These are phyloP conservation scores for Xeromyces bisporus DNA, from an alignment of 495 filamentous ascomycete genomes.

Conservation along the genomic window DNA sequence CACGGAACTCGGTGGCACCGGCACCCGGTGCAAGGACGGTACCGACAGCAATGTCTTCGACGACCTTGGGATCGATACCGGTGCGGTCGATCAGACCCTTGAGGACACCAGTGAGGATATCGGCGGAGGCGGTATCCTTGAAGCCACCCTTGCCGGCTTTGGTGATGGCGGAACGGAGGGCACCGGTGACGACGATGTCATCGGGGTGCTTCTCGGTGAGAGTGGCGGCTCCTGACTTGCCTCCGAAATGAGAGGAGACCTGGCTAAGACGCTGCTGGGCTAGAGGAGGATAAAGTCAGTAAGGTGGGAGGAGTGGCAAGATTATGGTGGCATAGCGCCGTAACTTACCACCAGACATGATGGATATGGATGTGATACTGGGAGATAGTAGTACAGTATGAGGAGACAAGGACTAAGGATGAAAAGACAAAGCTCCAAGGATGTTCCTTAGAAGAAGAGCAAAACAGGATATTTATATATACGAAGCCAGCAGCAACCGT, in stretches of 20 bases:
- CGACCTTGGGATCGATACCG: constrained; percentile 61
- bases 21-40: constrained; percentile 82
- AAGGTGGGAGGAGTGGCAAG: background rate
- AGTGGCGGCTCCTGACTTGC: constrained; percentile 31
- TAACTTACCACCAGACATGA: constrained; percentile 27
- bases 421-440: background rate
- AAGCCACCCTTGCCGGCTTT: constrained; percentile 86
- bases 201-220: constrained; percentile 48
- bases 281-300: constrained; percentile 9
- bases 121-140: constrained; percentile 79
- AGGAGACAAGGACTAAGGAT: constrained; percentile 3
- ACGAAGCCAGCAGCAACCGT: no score
- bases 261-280: constrained; percentile 47
- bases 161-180: constrained; percentile 79
- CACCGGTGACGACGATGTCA: constrained; percentile 81
- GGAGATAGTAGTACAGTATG: constrained; percentile 3
- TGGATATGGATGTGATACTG: constrained; percentile 12
- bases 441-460: no score
- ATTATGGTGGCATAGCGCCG: background rate
- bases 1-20: constrained; percentile 92
- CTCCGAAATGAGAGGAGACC: constrained; percentile 42
- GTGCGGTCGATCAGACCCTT: constrained; percentile 67
- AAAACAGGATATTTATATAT: no score
- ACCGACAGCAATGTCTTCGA: constrained; percentile 89
- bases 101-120: constrained; percentile 75